Evolutionary conservation across 805 yeast species (phyloP).

Genomic region (Starmerella bombicola): DNA sequence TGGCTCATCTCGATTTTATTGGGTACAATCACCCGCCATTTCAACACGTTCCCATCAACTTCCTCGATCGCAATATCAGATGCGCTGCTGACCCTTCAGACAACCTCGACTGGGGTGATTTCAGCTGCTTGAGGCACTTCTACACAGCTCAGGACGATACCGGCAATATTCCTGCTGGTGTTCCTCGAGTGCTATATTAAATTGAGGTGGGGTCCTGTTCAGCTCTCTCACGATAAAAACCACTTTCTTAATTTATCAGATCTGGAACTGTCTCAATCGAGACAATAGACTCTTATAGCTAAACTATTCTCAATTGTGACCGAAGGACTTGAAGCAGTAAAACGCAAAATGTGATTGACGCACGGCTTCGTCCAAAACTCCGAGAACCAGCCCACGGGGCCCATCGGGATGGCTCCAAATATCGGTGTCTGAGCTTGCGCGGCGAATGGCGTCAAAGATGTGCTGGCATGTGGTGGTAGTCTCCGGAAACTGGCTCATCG

Average conservation of each 20-base stretch:
- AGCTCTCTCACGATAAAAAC: too few relatives aligned
- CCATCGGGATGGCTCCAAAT: constrained; percentile 24
- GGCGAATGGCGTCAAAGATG: constrained; percentile 26
- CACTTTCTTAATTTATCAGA: too few relatives aligned
- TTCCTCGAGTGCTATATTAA: constrained; percentile 12
- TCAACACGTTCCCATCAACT: constrained; percentile 58
- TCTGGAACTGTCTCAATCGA: too few relatives aligned
- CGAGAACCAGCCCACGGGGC: constrained; percentile 22
- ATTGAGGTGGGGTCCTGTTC: too few relatives aligned
- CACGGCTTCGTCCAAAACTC: constrained; percentile 18
- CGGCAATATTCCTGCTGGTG: constrained; percentile 18
- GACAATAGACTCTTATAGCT: too few relatives aligned
- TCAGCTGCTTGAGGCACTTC: constrained; percentile 29
- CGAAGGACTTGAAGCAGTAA: constrained; percentile 16
- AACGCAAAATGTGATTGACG: constrained; percentile 19
- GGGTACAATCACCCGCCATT: constrained; percentile 64
- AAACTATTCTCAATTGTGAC: background rate
- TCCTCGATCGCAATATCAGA: constrained; percentile 31
- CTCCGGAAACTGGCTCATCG: constrained; percentile 24
- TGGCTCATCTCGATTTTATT: constrained; percentile 87
- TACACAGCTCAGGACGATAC: constrained; percentile 24
- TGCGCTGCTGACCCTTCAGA: constrained; percentile 42
- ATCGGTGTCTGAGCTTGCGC: constrained; percentile 21
- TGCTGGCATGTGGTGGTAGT: constrained; percentile 22
- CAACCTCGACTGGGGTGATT: constrained; percentile 29